Conservation (phyloP, 2,329 filamentous ascomycete species). For the Phialocephala sp. region DNA sequence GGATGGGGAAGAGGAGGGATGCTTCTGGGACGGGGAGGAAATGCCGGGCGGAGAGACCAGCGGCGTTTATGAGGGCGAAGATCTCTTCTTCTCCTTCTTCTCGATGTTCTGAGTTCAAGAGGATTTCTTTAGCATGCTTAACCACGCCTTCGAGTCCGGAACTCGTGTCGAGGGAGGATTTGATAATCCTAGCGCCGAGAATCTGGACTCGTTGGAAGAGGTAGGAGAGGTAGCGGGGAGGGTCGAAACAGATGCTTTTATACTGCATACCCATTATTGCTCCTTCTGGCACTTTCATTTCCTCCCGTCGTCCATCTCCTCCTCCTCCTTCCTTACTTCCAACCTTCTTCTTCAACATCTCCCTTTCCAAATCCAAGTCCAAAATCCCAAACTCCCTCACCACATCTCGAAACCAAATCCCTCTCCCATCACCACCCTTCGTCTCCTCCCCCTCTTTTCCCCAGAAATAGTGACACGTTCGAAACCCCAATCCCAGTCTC, state of each 20-base stretch:
- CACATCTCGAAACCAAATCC: slow-evolving; percentile 28
- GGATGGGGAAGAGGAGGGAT: slow-evolving; percentile 47
- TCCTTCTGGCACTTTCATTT: neutral
- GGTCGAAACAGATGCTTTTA: slow-evolving; percentile 30
- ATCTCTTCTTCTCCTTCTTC: neutral
- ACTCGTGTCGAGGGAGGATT: slow-evolving; percentile 6
- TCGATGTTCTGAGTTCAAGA: neutral
- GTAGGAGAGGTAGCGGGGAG: slow-evolving; percentile 24
- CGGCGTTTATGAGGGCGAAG: slow-evolving; percentile 48
- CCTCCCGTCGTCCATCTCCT: neutral
- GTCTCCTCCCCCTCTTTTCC: slow-evolving; percentile 22
- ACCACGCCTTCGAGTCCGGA: slow-evolving; percentile 26
- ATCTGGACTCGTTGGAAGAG: slow-evolving; percentile 38
- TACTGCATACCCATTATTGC: slow-evolving; percentile 27
- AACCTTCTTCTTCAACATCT: too few species aligned
- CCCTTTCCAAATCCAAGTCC: slow-evolving; percentile 10
- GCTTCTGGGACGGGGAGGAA: slow-evolving; percentile 44
- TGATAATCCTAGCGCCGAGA: slow-evolving; percentile 22
- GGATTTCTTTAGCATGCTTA: slow-evolving; percentile 12
- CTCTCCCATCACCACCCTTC: slow-evolving; percentile 10
- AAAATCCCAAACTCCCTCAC: slow-evolving; percentile 24
- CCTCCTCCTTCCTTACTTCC: neutral
- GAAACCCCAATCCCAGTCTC: slow-evolving; percentile 8
- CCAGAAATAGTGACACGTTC: slow-evolving; percentile 8
- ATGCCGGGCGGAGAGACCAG: slow-evolving; percentile 47